Base-by-base conservation (phyloP, 768 basidiomycete genomes). In the Lactarius deliciosus region DNA sequence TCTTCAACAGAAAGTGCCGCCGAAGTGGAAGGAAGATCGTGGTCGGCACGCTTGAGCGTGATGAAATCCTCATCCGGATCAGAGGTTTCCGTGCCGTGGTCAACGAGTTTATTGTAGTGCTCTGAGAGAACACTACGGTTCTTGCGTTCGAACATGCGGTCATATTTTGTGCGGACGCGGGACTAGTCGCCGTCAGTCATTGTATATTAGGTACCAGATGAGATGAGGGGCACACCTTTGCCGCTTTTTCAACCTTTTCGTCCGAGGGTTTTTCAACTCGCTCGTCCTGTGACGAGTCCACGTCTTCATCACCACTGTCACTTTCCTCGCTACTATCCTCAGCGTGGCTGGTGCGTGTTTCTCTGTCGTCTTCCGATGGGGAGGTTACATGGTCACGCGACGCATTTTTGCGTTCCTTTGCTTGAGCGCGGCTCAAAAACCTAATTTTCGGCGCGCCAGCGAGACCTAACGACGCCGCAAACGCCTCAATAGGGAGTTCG, bases 381-480 rank as follows among this genome's bases (percentile, higher is more conserved):
- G 77, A 74, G 18, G 74, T 73, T 56, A 81, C 78, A 22, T 79
- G 76, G 3, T 76, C 77, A 61, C 85, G 80, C 56, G 85, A 84
- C 18, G 81, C 83, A 75, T 94, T 95, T 80, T 94, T 96, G 76
- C 83, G 86, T 72, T 81, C 81, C 74, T 90, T 91, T 43, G 88
- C 85, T 40, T 85, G 80, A 64, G 90, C 89, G 72, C 80, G 81
- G 61, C 74, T 81, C 57, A 92, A 74, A 72, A 99, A 92, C 77
- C 94, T 97, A 80, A 98, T 93, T 78, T 95, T 97, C 0, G 97
- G 97, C 28, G 91, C 88, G 28, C 97, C 96, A 13, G 96, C 94
- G 10, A 99, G 80, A 38, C 97, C 97, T 57, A 99, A 83, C 3
- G 93, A 90, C 65, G 91, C 90, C 0, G 97, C 94, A 72, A 87